Percentiles rank a stretch among this genome's conserved stretches.
phyloP scores from a whole-genome alignment of 768 basidiomycete species.

The Postia placenta region DNA sequence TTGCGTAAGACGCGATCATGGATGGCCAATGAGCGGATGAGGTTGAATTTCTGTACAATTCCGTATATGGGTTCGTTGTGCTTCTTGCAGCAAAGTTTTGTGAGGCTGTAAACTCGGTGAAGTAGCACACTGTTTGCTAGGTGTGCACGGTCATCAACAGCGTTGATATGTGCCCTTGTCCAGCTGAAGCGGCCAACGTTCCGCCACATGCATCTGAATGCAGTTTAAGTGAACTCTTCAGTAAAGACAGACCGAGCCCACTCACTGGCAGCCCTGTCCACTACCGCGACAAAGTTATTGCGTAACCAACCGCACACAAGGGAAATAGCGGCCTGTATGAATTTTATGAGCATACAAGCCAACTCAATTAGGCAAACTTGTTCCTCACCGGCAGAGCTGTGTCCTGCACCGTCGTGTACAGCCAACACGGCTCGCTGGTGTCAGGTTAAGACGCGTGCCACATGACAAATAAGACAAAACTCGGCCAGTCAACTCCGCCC shows the following conservation, averaged over 20 bases:
- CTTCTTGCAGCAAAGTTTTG: background rate
- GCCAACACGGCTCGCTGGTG: too few relatives aligned
- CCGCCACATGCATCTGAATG: constrained; percentile 15
- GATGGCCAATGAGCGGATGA: background rate
- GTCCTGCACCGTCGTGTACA: background rate
- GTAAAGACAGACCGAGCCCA: too few relatives aligned
- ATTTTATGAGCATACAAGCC: background rate
- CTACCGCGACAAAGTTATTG: too few relatives aligned
- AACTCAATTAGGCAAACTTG: background rate
- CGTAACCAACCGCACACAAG: too few relatives aligned
- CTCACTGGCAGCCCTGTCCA: too few relatives aligned
- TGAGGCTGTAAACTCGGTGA: background rate
- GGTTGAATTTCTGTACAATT: background rate
- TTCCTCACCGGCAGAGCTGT: too few relatives aligned
- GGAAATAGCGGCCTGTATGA: too few relatives aligned
- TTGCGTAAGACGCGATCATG: background rate
- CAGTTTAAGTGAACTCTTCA: too few relatives aligned
- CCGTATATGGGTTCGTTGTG: background rate
- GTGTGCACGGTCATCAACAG: background rate
- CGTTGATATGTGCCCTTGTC: background rate
- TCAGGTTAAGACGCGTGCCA: too few relatives aligned
- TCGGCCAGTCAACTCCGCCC: background rate
- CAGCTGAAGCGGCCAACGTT: constrained; percentile 3
- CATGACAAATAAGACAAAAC: background rate
- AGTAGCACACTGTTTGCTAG: too few relatives aligned